These are phyloP conservation scores for Diaporthe eres DNA, from an alignment of 2,329 filamentous ascomycete genomes.

Conservation along the genomic window DNA sequence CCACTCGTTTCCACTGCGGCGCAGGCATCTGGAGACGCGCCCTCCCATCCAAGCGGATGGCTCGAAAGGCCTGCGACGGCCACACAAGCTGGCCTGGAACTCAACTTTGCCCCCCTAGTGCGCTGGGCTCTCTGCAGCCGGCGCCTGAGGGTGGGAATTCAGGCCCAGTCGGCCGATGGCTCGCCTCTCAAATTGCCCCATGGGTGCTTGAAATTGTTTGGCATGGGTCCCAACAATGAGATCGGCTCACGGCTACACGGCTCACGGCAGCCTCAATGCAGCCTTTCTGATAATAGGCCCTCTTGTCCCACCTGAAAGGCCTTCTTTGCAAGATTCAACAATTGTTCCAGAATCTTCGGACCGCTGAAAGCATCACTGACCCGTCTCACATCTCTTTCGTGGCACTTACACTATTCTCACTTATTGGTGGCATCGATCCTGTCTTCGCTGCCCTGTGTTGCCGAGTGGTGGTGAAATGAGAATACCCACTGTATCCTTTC, in stretches of 20 bases:
- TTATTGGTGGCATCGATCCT: slow-evolving; percentile 1
- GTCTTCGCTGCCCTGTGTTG: slow-evolving; percentile 17
- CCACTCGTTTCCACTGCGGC: slow-evolving; percentile 41
- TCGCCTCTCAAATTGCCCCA: slow-evolving; percentile 17
- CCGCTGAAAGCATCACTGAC: slow-evolving; percentile 30
- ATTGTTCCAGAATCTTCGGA: slow-evolving; percentile 22
- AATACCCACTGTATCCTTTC: slow-evolving; percentile 37
- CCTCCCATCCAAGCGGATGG: slow-evolving; percentile 35
- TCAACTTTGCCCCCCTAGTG: slow-evolving; percentile 21
- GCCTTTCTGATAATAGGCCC: slow-evolving; percentile 37
- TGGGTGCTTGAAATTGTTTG: slow-evolving; percentile 33
- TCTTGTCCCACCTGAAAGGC: slow-evolving; percentile 26
- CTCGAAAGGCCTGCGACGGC: slow-evolving; percentile 28
- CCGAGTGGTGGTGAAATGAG: slow-evolving; percentile 30
- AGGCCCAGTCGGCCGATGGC: slow-evolving; percentile 36
- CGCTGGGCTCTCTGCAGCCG: slow-evolving; percentile 30
- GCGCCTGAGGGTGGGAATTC: slow-evolving; percentile 27
- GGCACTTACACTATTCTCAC: slow-evolving; percentile 6
- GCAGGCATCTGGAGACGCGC: slow-evolving; percentile 36
- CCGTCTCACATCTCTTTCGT: slow-evolving; percentile 18
- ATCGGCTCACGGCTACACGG: slow-evolving; percentile 35
- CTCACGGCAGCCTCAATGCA: slow-evolving; percentile 35
- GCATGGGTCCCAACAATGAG: slow-evolving; percentile 33
- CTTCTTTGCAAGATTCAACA: slow-evolving; percentile 15
- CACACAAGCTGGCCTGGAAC: slow-evolving; percentile 28